Base-by-base conservation (phyloP, 1,284 basidiomycete species). In the Ustanciosporium gigantosporum region DNA sequence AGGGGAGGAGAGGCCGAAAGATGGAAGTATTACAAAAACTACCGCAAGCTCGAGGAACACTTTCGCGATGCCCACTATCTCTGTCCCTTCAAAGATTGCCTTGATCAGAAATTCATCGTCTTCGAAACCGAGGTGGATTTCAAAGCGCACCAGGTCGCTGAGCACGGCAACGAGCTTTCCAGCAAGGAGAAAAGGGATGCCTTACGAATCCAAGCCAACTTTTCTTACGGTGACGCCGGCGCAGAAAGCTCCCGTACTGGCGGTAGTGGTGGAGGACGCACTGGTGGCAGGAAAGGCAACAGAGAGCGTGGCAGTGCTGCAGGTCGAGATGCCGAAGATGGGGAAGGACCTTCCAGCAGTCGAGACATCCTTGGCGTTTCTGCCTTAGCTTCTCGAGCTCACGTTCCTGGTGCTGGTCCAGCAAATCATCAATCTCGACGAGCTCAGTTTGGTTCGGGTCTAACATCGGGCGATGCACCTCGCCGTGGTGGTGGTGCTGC, bases 81-180 rank as follows among this genome's bases (percentile, higher is more conserved):
- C 3, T 98, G 94, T 77, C 82, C 80, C 4, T 85, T 91, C 47
- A 69, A 85, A 0, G 77, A 82, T 25, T 98, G 94, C 76, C 83
- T 88, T 29, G 87, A 86, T 15, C 86, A 87, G 70, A 96, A 95
- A 79, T 98, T 97, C 70, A 88, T 97, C 41, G 94, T 98, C 14
- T 98, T 97, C 78, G 86, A 66, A 17, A 87, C 87, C 17, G 83
- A 86, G 27, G 81, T 98, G 25, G 95, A 97, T 74, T 85, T 96
- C 38, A 87, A 94, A 79, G 92, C 88, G 0, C 94, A 98, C 77
- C 88, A 89, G 82, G 86, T 97, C 16, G 86, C 88, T 50, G 85
- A 86, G 70, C 94, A 97, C 70, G 88, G 87, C 9, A 85, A 85
- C 3, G 84, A 87, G 31, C 90, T 95, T 86, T 86, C 84, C 14